Evolutionary conservation across 192 early-diverging fungal species (phyloP), one percentile per base, ranked within the genome.

Genomic region (Gryganskiella cystojenkinii): DNA sequence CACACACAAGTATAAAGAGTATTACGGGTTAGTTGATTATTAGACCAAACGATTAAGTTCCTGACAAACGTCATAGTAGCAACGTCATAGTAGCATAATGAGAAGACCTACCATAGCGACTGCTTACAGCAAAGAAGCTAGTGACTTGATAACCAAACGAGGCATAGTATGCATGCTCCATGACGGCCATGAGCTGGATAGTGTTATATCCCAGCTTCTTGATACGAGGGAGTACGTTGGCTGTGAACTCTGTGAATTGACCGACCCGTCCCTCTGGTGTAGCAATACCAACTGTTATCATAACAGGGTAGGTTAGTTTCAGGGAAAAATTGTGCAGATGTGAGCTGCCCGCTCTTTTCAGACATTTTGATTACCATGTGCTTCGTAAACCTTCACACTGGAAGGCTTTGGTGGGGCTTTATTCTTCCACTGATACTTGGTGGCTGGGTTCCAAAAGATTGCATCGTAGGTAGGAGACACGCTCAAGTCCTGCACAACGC

Each of bases 161-260:
- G 42, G 96, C 97, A 67, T 98, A 99, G 82, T 99, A 99, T 30
- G 97, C 96, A 66, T 99, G 97, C 80, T 99, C 97, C 96, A 98
- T 98, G 51, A 99, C 82, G 37, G 97, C 97, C 93, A 94, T 94
- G 55, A 95, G 71, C 80, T 95, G 92, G 61, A 95, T 89, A 0
- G 90, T 84, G 80, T 95, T 95, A 83, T 94, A 95, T 6, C 92
- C 92, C 4, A 96, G 85, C 56, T 92, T 81, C 64, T 83, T 84
- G 81, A 99, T 96, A 60, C 95, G 88, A 35, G 93, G 94, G 37
- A 99, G 86, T 19, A 95, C 88, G 56, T 95, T 89, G 25, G 86
- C 70, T 6, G 93, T 95, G 66, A 99, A 99, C 61, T 99, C 91
- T n/a, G 88, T 87, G 84, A 93, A 99, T 5, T 91, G 91, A n/a